Base-by-base conservation (phyloP, 768 basidiomycete genomes). In the Lepiota brunneoincarnata region DNA sequence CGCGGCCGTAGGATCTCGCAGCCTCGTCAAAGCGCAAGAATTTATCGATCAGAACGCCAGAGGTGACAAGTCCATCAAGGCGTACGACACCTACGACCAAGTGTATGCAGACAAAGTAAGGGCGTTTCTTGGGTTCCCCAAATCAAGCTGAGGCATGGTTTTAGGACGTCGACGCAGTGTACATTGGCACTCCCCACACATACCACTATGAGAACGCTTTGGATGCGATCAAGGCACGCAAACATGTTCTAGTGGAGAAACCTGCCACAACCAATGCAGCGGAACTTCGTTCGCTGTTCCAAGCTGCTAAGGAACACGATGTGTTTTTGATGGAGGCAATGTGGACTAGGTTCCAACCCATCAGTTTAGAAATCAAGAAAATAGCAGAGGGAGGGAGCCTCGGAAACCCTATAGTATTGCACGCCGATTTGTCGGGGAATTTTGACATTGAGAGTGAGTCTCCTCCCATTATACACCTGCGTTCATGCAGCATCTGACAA, bases 241-340 rank as follows among this genome's bases (percentile, higher is more conserved):
- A 94, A 69, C 83, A 93, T 66, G 84, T 95, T 38, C 81, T 95
- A 21, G 90, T 90, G 69, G 93, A 96, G 69, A 95, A 96, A 56
- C 90, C 91, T 0, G 86, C 89, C 48, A 94, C 93, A 1, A 79
- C 75, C 57, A 93, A 92, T 63, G 74, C 78, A 4, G 79, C 84
- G 2, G 91, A 95, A 64, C 75, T 92, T 18, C 79, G 82, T n/a
- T 80, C 84, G 42, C 77, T 96, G 20, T 72, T 93, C 17, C 72
- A 72, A 9, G 78, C 90, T 17, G 91, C 93, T 2, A 88, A 87
- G 67, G 81, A 90, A 64, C 74, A 86, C 61, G 80, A 84, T 15
- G 78, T 93, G 1, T 95, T 95, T 75, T 82, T 95, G 62, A 94
- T 95, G 92, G 93, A 95, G 70, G 91, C 89, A 0, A 75, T 93